Conservation (phyloP, 768 basidiomycete species). For the Coprinopsis cinerea region DNA sequence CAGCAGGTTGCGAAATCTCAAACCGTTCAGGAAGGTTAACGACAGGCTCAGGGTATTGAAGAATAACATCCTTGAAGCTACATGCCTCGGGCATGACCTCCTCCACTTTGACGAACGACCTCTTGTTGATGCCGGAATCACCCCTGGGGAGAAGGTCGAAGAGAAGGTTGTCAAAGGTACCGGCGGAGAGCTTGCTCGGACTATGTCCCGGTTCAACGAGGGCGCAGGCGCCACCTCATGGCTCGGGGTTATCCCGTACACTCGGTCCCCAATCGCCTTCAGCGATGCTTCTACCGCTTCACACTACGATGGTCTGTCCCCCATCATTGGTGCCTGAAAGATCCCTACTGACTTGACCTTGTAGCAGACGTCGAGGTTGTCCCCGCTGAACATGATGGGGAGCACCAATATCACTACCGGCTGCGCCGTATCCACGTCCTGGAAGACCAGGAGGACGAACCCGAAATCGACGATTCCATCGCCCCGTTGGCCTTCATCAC, state of each 20-base stretch:
- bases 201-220: background rate
- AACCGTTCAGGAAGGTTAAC: background rate
- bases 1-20: background rate
- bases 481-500: conserved; percentile 7
- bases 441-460: background rate
- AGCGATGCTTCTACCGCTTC: background rate
- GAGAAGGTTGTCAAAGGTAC: background rate
- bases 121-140: background rate
- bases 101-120: background rate
- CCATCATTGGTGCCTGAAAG: background rate
- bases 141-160: background rate
- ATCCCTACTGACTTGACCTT: background rate
- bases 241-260: conserved; percentile 1
- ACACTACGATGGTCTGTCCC: background rate
- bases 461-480: background rate
- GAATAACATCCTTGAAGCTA: conserved; percentile 1
- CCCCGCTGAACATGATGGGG: background rate
- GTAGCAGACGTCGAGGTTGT: background rate
- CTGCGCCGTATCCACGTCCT: conserved; percentile 1
- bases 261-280: background rate
- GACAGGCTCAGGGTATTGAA: background rate
- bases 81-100: background rate
- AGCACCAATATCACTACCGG: conserved; percentile 2
- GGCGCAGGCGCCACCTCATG: background rate
- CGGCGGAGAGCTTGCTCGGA: background rate